Evolutionary conservation across 345 rosid species (phyloP).

Genomic region (Eucalyptus sideroxylon): DNA sequence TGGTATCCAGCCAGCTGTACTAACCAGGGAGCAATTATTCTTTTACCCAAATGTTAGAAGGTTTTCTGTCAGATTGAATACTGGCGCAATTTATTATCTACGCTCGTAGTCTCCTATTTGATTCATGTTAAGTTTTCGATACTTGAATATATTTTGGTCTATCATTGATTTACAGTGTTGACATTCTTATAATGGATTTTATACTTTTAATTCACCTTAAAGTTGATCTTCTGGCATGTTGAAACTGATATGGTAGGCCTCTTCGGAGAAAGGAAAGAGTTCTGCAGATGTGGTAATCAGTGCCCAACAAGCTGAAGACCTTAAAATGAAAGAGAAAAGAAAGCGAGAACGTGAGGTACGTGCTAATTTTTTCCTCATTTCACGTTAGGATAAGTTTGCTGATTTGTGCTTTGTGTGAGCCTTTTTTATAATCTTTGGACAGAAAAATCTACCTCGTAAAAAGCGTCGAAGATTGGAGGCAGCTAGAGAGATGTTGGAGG

Average conservation of each 20-base stretch:
- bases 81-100: background rate
- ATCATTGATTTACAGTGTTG: background rate
- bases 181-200: background rate
- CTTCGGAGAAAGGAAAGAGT: constrained; percentile 33
- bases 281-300: constrained; percentile 53
- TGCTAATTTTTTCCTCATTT: background rate
- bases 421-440: constrained; percentile 6
- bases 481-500: constrained; percentile 93
- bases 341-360: constrained; percentile 79
- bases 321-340: constrained; percentile 86
- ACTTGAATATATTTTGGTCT: background rate
- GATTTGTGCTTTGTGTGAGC: background rate
- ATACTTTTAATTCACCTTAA: background rate
- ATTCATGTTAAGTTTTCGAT: background rate
- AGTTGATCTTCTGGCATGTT: background rate
- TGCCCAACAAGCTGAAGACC: constrained; percentile 84
- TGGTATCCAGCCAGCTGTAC: background rate
- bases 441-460: constrained; percentile 88
- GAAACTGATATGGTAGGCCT: constrained; percentile 21
- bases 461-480: constrained; percentile 90
- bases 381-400: background rate
- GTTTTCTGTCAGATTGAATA: background rate
- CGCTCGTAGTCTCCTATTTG: background rate
- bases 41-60: background rate
- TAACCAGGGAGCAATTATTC: background rate